Evolutionary conservation across 441 rosid genomes (phyloP).

Genomic region (Cnidoscolus chayamansa): DNA sequence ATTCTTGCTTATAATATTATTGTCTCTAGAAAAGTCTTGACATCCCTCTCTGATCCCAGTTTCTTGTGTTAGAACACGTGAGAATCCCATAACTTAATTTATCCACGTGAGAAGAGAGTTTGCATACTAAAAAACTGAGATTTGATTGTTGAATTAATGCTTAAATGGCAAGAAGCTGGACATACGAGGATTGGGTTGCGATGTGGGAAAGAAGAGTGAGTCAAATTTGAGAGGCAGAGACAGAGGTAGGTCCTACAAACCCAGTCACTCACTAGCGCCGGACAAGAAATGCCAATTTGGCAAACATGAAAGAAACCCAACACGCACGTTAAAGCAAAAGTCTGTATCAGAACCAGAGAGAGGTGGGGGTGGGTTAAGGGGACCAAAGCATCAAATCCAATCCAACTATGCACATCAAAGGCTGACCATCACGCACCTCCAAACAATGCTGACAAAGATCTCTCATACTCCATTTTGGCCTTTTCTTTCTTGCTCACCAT

Average conservation of each 20-base stretch:
- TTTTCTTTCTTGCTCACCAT: neutral
- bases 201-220: neutral
- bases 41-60: no score
- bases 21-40: neutral
- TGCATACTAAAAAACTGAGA: no score
- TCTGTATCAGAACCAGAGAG: conserved; percentile 13
- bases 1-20: no score
- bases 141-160: no score
- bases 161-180: no score
- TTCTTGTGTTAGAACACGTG: no score
- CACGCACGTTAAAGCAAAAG: conserved; percentile 39
- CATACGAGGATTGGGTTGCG: neutral
- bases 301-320: conserved; percentile 46
- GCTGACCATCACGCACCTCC: conserved; percentile 24
- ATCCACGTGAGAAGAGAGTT: no score
- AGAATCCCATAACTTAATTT: no score
- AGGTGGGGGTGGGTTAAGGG: conserved; percentile 20
- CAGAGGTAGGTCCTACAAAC: conserved; percentile 27
- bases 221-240: conserved; percentile 4
- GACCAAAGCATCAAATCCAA: conserved; percentile 38
- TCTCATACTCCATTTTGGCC: conserved; percentile 16
- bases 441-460: conserved; percentile 31
- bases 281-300: conserved; percentile 43
- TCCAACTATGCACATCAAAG: conserved; percentile 34
- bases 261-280: conserved; percentile 24